Percentiles rank a stretch among this genome's conserved stretches.
Conservation (phyloP, 2,329 filamentous ascomycete genomes). For the Penicillium sp. region DNA sequence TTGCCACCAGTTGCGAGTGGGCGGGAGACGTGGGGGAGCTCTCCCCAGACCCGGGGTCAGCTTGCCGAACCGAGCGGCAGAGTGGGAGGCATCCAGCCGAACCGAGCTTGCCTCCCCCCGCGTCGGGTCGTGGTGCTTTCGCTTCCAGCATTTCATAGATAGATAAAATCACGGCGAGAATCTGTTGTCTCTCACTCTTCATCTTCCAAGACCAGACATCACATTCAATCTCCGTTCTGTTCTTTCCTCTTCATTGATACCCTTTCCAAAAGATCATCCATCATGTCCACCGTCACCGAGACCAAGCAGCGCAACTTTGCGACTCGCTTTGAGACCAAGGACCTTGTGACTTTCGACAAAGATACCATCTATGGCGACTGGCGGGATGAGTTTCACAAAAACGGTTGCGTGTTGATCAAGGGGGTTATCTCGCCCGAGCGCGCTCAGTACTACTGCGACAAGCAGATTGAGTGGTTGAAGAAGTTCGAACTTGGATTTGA, state of each 20-base stretch:
- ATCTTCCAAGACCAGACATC: neutral
- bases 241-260: no score
- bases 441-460: slow-evolving; percentile 31
- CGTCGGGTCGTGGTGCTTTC: neutral
- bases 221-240: neutral
- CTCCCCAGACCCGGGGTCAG: no score
- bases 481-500: slow-evolving; percentile 37
- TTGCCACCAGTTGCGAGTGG: no score
- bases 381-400: slow-evolving; percentile 1
- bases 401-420: slow-evolving; percentile 2
- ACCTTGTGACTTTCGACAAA: slow-evolving; percentile 1
- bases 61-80: no score
- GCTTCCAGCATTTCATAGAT: neutral
- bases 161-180: neutral
- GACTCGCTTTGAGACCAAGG: slow-evolving; percentile 1
- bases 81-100: neutral
- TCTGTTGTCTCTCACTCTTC: neutral
- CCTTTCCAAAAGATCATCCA: neutral
- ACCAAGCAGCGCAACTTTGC: neutral
- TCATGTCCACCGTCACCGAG: neutral
- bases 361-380: neutral
- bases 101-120: neutral
- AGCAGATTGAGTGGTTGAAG: slow-evolving; percentile 43
- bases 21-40: no score
- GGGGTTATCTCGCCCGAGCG: neutral